A percentile compares a stretch with the other conserved stretches of the same genome.
Evolutionary conservation across 75 land plant genomes (phyloP).

Genomic region (Cryptomeria japonica): DNA sequence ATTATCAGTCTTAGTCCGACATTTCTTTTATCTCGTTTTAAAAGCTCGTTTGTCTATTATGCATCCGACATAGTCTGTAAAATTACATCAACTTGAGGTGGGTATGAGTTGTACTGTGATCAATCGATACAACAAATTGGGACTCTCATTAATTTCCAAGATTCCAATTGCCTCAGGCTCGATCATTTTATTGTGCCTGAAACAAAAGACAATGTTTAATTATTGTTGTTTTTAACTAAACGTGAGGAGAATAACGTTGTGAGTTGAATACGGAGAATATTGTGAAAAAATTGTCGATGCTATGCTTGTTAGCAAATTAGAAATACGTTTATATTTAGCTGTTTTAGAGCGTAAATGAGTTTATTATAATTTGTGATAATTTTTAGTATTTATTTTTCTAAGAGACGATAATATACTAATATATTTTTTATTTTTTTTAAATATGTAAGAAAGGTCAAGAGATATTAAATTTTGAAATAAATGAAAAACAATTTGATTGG

Average conservation of each 20-base stretch:
- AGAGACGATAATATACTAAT: too few relatives aligned
- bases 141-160: neutral
- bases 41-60: neutral
- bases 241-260: neutral
- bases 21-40: neutral
- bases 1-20: neutral
- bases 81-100: neutral
- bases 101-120: neutral
- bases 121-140: neutral
- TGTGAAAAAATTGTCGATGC: too few relatives aligned
- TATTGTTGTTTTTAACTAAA: neutral
- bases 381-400: too few relatives aligned
- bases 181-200: neutral
- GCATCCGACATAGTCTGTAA: neutral
- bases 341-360: too few relatives aligned
- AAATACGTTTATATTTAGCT: too few relatives aligned
- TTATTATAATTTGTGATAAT: too few relatives aligned
- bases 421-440: too few relatives aligned
- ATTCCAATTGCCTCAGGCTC: neutral
- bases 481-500: too few relatives aligned
- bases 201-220: neutral
- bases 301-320: neutral
- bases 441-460: too few relatives aligned
- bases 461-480: too few relatives aligned
- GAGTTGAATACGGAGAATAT: neutral